These are phyloP conservation scores for Musa itinerans DNA, from an alignment of 176 grass and related monocot genomes.

Conservation along the genomic window DNA sequence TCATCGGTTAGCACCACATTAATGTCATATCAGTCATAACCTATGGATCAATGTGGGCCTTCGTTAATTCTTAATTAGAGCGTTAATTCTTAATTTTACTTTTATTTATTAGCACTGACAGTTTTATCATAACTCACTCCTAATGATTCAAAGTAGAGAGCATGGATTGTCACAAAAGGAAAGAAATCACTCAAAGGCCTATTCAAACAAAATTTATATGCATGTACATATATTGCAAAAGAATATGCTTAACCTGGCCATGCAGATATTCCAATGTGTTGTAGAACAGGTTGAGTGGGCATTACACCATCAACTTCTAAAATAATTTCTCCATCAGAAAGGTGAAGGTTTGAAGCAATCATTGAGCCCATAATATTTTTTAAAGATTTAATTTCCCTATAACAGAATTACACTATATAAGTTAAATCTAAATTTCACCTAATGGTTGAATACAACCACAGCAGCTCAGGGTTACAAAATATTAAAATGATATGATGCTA, in stretches of 20 bases:
- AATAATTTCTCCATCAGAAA: slow-evolving; percentile 56
- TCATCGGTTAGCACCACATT: no score
- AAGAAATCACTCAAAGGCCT: slow-evolving; percentile 17
- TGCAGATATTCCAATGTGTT: slow-evolving; percentile 74
- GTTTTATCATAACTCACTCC: slow-evolving; percentile 60
- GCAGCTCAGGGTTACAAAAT: background rate
- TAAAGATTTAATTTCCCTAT: slow-evolving; percentile 40
- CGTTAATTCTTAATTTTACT: no score
- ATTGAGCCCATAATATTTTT: slow-evolving; percentile 33
- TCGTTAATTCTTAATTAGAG: no score
- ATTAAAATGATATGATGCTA: background rate
- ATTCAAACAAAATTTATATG: background rate
- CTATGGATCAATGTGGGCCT: no score
- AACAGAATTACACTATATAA: background rate
- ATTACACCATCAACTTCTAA: slow-evolving; percentile 58
- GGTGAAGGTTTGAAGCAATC: slow-evolving; percentile 33
- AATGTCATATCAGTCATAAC: no score
- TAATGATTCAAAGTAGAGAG: slow-evolving; percentile 79
- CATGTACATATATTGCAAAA: slow-evolving; percentile 45
- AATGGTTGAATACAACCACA: background rate
- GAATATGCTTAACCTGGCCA: slow-evolving; percentile 67
- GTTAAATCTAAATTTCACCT: background rate
- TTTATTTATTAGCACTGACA: no score
- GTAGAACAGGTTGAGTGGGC: slow-evolving; percentile 68
- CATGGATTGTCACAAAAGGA: slow-evolving; percentile 56